Conservation (phyloP, 2,329 filamentous ascomycete genomes). For the Escovopsis weberi region DNA sequence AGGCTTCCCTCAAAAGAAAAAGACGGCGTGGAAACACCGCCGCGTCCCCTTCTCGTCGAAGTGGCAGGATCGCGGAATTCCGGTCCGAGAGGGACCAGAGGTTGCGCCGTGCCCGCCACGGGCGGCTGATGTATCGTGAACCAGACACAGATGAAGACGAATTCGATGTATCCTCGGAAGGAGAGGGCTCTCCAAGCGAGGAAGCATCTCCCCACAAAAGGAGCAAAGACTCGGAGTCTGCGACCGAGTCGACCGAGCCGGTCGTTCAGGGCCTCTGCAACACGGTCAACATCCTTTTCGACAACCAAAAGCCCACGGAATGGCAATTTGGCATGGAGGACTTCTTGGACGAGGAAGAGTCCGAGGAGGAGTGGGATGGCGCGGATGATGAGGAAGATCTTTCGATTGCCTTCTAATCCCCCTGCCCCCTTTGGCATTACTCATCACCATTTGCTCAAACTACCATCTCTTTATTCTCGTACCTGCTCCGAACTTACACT, state of each 20-base stretch:
- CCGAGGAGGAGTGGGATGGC: conserved; percentile 46
- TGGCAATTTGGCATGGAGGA: conserved; percentile 55
- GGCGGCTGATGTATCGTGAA: conserved; percentile 25
- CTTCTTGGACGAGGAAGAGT: conserved; percentile 47
- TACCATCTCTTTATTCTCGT: not conserved
- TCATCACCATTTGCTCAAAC: not conserved
- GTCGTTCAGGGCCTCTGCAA: conserved; percentile 56
- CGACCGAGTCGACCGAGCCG: conserved; percentile 1
- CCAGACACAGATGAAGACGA: conserved; percentile 32
- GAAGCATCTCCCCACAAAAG: not conserved
- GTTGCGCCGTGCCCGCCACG: conserved; percentile 6
- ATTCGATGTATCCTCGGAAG: conserved; percentile 12
- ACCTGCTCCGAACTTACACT: not conserved
- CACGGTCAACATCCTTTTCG: conserved; percentile 55
- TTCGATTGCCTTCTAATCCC: conserved; percentile 7
- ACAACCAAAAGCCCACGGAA: conserved; percentile 61
- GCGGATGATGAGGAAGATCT: conserved; percentile 35
- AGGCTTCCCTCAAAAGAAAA: conserved; percentile 8
- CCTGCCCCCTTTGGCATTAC: not conserved
- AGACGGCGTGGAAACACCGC: conserved; percentile 4
- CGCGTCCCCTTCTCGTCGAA: conserved; percentile 21
- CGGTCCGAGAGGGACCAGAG: conserved; percentile 8
- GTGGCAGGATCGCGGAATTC: conserved; percentile 18
- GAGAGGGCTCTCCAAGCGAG: conserved; percentile 4
- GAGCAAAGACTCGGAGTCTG: not conserved